phyloP scores from a whole-genome alignment of 257 asterid genomes.

The Gentiana straminea region DNA sequence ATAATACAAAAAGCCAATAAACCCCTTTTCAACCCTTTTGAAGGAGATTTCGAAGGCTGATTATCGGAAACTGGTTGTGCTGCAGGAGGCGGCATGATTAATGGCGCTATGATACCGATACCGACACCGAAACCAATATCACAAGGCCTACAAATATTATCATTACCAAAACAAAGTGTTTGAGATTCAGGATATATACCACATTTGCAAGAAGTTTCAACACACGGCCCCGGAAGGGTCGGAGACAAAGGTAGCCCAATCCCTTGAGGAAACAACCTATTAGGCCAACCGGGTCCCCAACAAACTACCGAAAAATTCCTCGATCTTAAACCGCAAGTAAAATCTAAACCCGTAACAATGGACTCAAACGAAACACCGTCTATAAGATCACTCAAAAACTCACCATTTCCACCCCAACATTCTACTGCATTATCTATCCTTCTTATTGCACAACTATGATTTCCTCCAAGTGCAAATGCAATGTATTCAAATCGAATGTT shows the following conservation, averaged over 20 bases:
- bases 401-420: conserved; percentile 67
- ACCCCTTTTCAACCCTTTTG: conserved; percentile 37
- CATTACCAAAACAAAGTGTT: conserved; percentile 53
- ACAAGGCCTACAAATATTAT: conserved; percentile 67
- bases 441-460: conserved; percentile 56
- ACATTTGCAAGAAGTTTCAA: conserved; percentile 39
- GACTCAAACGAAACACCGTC: conserved; percentile 50
- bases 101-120: background rate
- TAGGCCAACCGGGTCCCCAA: conserved; percentile 81
- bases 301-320: conserved; percentile 57
- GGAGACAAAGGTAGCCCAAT: conserved; percentile 36
- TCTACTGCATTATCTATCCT: conserved; percentile 41
- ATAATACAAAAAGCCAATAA: conserved; percentile 52
- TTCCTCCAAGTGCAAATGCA: conserved; percentile 50
- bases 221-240: conserved; percentile 71
- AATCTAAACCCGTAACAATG: conserved; percentile 56
- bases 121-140: conserved; percentile 19
- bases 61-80: conserved; percentile 9
- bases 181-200: conserved; percentile 57
- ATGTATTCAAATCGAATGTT: conserved; percentile 28
- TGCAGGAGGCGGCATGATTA: conserved; percentile 13
- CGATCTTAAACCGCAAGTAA: conserved; percentile 61
- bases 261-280: conserved; percentile 24
- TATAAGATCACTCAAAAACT: conserved; percentile 17
- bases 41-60: conserved; percentile 24